Conservation (phyloP, 108 stramenopile species). For the Parmales sp. region DNA sequence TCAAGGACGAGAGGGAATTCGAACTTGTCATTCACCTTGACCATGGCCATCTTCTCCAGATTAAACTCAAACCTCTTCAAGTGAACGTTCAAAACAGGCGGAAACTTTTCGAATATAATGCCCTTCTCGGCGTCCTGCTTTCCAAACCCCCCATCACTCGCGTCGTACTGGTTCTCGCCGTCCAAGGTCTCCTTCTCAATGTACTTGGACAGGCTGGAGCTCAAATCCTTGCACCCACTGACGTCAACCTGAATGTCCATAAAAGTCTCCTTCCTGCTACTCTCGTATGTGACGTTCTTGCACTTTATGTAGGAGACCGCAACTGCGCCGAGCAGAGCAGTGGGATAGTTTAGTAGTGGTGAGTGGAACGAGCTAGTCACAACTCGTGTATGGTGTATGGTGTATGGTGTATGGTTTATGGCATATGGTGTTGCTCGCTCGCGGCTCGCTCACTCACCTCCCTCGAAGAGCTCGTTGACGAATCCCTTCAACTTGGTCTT, state of each 20-base stretch:
- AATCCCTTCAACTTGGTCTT: neutral
- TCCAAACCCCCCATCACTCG: neutral
- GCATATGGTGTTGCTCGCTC: no score
- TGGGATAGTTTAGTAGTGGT: no score
- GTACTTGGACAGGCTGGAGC: no score
- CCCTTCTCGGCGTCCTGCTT: neutral
- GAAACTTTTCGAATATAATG: neutral
- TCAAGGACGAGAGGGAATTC: constrained; percentile 44
- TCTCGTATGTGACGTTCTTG: neutral
- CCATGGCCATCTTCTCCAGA: constrained; percentile 30
- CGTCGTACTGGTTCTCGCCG: constrained; percentile 7
- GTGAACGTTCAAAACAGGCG: constrained; percentile 33
- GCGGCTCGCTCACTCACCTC: no score
- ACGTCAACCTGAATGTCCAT: neutral
- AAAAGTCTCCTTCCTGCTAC: neutral
- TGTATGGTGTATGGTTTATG: no score
- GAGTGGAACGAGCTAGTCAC: no score
- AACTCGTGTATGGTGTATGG: no score
- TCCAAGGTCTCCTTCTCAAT: neutral
- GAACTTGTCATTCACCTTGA: constrained; percentile 40
- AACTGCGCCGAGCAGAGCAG: no score
- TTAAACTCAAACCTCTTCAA: constrained; percentile 56
- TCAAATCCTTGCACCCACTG: neutral
- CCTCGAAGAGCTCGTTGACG: neutral
- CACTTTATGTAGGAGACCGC: no score